Evolutionary conservation across 495 filamentous ascomycete species (phyloP).

Genomic region (Zalerion maritima): DNA sequence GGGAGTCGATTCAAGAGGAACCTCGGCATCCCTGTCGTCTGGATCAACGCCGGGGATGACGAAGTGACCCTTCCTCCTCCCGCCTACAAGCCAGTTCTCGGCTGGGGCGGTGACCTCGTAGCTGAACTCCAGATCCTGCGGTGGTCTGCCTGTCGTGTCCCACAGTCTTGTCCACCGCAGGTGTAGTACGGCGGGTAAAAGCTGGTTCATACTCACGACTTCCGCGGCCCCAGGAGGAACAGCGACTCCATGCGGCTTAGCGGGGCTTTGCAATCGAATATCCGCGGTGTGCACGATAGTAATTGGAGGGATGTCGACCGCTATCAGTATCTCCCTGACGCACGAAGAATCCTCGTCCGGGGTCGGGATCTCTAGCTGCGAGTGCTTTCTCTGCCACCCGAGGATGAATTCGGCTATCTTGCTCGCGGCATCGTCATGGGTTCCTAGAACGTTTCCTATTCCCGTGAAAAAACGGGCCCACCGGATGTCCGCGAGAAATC

Average conservation of each 20-base stretch:
- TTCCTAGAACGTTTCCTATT: constrained; percentile 18
- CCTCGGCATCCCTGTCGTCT: constrained; percentile 23
- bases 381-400: constrained; percentile 22
- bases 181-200: constrained; percentile 52
- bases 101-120: constrained; percentile 66
- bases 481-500: constrained; percentile 18
- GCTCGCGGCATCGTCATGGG: constrained; percentile 11
- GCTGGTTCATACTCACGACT: constrained; percentile 48
- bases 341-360: constrained; percentile 3
- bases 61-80: constrained; percentile 65
- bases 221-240: constrained; percentile 14
- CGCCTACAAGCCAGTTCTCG: constrained; percentile 75
- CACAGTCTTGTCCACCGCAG: constrained; percentile 70
- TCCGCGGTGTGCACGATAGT: constrained; percentile 74
- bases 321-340: constrained; percentile 42
- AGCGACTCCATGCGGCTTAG: constrained; percentile 15
- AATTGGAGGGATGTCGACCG: constrained; percentile 76
- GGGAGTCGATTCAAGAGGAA: constrained; percentile 24
- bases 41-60: constrained; percentile 29
- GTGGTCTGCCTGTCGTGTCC: constrained; percentile 34
- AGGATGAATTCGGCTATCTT: constrained; percentile 19
- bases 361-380: constrained; percentile 17
- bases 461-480: constrained; percentile 31
- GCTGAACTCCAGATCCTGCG: constrained; percentile 54
- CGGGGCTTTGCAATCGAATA: constrained; percentile 36